These are phyloP conservation scores for Phytophthora sp. DNA, from an alignment of 352 stramenopile species.

Conservation along the genomic window DNA sequence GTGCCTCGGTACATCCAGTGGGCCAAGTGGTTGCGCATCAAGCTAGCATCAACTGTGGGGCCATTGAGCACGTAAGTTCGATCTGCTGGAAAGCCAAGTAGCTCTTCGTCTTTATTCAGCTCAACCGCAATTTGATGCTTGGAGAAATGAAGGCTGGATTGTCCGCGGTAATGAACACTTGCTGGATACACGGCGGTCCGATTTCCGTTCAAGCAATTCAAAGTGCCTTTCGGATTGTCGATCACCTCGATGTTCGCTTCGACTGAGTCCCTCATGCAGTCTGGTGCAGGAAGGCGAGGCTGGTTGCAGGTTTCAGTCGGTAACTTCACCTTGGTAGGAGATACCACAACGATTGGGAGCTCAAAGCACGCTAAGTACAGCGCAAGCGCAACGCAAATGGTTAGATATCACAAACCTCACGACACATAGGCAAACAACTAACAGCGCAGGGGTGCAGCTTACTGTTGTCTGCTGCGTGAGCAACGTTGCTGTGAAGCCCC, in stretches of 20 bases:
- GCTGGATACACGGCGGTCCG: conserved; percentile 40
- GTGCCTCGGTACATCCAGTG: conserved; percentile 73
- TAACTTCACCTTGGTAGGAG: conserved; percentile 42
- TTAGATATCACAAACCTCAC: conserved; percentile 3
- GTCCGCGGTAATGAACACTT: conserved; percentile 60
- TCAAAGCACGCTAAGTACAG: conserved; percentile 49
- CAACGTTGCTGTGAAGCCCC: conserved; percentile 1
- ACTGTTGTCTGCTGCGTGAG: conserved; percentile 26
- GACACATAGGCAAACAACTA: too few relatives aligned
- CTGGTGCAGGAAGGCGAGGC: conserved; percentile 38
- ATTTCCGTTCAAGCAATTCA: conserved; percentile 50
- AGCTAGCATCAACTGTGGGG: conserved; percentile 59
- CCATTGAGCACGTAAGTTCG: conserved; percentile 58
- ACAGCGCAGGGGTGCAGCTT: too few relatives aligned
- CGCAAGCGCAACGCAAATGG: not conserved
- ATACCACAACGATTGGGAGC: conserved; percentile 56
- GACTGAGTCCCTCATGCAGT: conserved; percentile 58
- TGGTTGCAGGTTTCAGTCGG: conserved; percentile 62
- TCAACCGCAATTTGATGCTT: conserved; percentile 64
- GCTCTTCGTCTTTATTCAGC: conserved; percentile 31
- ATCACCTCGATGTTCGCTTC: conserved; percentile 56
- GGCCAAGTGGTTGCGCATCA: conserved; percentile 73
- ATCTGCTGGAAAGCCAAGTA: conserved; percentile 58
- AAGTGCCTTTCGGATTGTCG: conserved; percentile 43
- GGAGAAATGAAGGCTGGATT: conserved; percentile 61